Base-by-base conservation (phyloP, 2,329 filamentous ascomycete genomes). In the Alternaria ventricosa region DNA sequence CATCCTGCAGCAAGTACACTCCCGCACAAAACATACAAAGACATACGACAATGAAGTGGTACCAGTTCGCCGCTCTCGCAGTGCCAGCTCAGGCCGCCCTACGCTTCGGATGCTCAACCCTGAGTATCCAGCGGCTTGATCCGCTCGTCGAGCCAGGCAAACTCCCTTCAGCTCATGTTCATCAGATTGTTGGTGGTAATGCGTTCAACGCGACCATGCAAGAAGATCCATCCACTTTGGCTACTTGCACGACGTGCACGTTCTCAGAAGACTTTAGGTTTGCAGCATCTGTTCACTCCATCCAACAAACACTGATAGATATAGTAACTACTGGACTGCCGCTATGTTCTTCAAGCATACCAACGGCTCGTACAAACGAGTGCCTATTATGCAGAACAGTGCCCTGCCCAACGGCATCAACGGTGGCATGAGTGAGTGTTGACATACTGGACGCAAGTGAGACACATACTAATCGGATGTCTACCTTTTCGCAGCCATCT, bases 281-380 rank as follows among this genome's bases (percentile, higher is more conserved):
- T 1, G 22, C 3, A 53, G 12, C 3, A 1, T n/a, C 28, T 15
- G 1, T 15, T 18, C 6, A 28, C 3, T 28, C 10, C 4, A 20
- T 33, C 6, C 11, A 13, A 51, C 9, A 20, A 7, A 13, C 3
- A 22, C 30, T 45, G 20, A 49, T 12, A 46, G 15, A n/a, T 5
- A 20, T 33, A 58, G 58, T 36, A 78, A 74, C 55, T 77, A 76
- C 61, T 76, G 74, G 75, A 75, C 74, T 3, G 75, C 76, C 1
- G 67, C 68, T 9, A 71, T 78, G 65, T 78, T 72, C 64, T 77
- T 76, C 61, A 67, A 58, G 49, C 68, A 73, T 33, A 58, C 68
- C 10, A 76, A 75, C 22, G 75, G 75, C 13, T 71, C 71, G 2
- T 77, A 74, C 59, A 72, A 76, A 43, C 62, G 67, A 1, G 73